Evolutionary conservation across 192 early-diverging fungal genomes (phyloP).

Genomic region (Backusella parvicylindrica): DNA sequence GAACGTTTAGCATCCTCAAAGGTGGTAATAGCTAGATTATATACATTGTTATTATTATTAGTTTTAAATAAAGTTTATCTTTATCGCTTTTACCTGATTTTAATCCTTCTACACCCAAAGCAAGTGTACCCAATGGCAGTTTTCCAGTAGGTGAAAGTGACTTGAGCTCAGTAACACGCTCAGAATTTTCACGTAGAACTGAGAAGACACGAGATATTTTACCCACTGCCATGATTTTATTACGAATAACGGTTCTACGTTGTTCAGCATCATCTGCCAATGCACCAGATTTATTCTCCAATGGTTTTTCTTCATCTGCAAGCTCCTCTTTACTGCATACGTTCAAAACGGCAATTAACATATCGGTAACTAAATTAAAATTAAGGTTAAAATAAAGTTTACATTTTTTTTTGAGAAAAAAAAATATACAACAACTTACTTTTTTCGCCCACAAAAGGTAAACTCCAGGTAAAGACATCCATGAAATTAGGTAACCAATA

Average conservation of each 20-base stretch:
- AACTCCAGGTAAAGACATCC: constrained; percentile 98
- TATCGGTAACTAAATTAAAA: constrained; percentile 78
- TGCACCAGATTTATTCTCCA: constrained; percentile 17
- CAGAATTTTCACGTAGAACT: constrained; percentile 87
- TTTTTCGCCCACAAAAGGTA: constrained; percentile 99
- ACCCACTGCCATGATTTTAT: constrained; percentile 93
- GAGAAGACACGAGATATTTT: constrained; percentile 89
- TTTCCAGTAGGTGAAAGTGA: constrained; percentile 75
- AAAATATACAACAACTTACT: constrained; percentile 46
- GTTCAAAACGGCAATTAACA: constrained; percentile 91
- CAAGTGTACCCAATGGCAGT: constrained; percentile 84
- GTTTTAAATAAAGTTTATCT: background rate
- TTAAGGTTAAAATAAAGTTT: background rate
- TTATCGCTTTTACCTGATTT: constrained; percentile 63
- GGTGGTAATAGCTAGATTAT: constrained; percentile 68
- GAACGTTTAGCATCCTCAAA: constrained; percentile 92
- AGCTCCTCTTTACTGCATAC: constrained; percentile 97
- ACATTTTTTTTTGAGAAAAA: background rate
- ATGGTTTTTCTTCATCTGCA: constrained; percentile 51
- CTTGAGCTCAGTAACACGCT: constrained; percentile 93
- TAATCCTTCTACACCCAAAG: constrained; percentile 88
- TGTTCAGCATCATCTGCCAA: constrained; percentile 53
- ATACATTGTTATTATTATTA: background rate
- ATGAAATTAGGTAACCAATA: constrained; percentile 99
- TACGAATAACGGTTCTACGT: constrained; percentile 67